Base-by-base conservation (phyloP, 2,329 filamentous ascomycete genomes). In the Claviceps sp. region DNA sequence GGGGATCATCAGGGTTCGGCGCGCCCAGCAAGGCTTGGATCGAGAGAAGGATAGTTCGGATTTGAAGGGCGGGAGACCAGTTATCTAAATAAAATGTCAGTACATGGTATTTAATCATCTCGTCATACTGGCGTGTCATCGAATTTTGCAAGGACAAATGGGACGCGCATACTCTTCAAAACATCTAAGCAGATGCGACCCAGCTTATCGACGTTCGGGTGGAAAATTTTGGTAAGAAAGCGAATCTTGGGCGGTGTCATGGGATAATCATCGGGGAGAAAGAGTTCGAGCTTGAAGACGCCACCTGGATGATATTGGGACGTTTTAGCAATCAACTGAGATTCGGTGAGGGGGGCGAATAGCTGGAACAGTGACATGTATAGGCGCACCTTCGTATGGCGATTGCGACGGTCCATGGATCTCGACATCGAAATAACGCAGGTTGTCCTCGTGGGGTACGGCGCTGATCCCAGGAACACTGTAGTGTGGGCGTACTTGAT, bases 221-320 rank as follows among this genome's bases (percentile, higher is more conserved):
- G 94, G 71, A 97, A 98, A 69, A 98, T 97, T 73, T 95, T 96
- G 61, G 94, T 98, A 49, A 98, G 77, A 71, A 98, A 98, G 52
- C 93, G 87, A 65, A 98, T 96, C 76, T 96, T 96, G 46, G 93
- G 93, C 51, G 93, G 91, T 37, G 89, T 95, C 93, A 98, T 98
- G 43, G 93, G 93, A 68, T 98, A 98, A 73, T 98, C 93, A 64
- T 98, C 93, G 45, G 94, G 94, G 24, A 98, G 79, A 69, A 98
- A 98, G 20, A 98, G 82, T 70, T 98, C 93, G 56, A 97, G 85
- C 70, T 94, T 91, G 77, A 98, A 98, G 57, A 95, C 79, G 48
- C 94, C 93, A 51, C 77, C 78, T 81, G 53, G 26, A 49, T 14
- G 18, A 20, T 43, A 20, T 43, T 43, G 18, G 4, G 9, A 11